Conservation (phyloP, 768 basidiomycete genomes). For the Chalciporus chontae region DNA sequence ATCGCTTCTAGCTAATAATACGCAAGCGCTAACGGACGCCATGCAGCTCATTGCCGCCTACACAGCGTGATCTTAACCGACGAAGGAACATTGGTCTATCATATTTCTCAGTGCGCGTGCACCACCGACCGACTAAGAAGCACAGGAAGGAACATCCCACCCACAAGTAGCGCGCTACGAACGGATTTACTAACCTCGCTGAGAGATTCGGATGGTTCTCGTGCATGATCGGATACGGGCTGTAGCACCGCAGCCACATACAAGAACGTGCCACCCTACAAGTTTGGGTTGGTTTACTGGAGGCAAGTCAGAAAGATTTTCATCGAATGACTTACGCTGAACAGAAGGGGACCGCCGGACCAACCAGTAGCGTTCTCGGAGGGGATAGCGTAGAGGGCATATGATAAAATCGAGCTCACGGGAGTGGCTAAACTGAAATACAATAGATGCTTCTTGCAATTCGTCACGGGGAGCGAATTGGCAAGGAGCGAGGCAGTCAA, state of each 20-base stretch:
- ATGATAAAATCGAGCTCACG: slow-evolving; percentile 74
- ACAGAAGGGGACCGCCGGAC: slow-evolving; percentile 75
- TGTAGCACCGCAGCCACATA: slow-evolving; percentile 94
- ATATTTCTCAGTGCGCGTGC: slow-evolving; percentile 46
- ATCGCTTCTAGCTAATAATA: slow-evolving; percentile 3
- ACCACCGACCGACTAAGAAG: slow-evolving; percentile 56
- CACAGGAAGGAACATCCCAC: slow-evolving; percentile 73
- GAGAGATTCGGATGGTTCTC: slow-evolving; percentile 20
- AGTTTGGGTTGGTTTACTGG: background rate
- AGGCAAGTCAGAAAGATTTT: background rate
- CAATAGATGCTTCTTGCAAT: slow-evolving; percentile 71
- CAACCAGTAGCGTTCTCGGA: slow-evolving; percentile 42
- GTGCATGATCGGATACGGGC: slow-evolving; percentile 54
- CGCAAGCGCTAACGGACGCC: background rate
- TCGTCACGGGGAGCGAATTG: slow-evolving; percentile 58
- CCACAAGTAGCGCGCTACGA: slow-evolving; percentile 52
- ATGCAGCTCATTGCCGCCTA: too few relatives aligned
- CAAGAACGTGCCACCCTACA: slow-evolving; percentile 87
- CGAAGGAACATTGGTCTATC: background rate
- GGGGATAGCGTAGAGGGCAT: slow-evolving; percentile 52
- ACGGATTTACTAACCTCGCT: slow-evolving; percentile 42
- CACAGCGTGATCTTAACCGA: background rate
- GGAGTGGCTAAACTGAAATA: slow-evolving; percentile 87
- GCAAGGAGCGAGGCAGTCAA: slow-evolving; percentile 83
- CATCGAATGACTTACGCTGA: slow-evolving; percentile 60